Evolutionary conservation across 1,284 basidiomycete genomes (phyloP), one percentile per base, ranked within the genome.

Genomic region (Golubevia sp.): DNA sequence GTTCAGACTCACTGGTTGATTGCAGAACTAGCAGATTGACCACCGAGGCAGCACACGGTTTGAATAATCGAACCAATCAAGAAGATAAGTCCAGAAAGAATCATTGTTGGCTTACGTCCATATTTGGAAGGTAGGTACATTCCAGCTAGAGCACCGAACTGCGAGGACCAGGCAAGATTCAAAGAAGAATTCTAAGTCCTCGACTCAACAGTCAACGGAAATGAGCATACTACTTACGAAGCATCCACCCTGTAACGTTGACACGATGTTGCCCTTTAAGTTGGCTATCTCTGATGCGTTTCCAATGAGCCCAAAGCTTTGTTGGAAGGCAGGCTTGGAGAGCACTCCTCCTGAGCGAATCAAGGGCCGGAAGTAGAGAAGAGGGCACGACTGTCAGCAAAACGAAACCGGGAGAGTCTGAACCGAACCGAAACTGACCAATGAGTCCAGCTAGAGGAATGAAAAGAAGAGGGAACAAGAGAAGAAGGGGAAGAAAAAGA

Each of bases 11-110:
- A n/a, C n/a, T 76, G 77, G 56, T 63, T 65, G 18, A 75, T 64
- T 2, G 71, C 67, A 4, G 66, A 49, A 2, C 20, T 56, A 21
- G 63, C 15, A 27, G 70, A 68, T 61, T 79, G 74, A 8, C 71
- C 68, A 18, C 65, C 38, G 1, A 74, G 60, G 3, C 63, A 58
- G 27, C 76, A 73, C 49, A 63, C 62, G 50, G 68, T 73, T 62
- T 81, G 78, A 38, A 81, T 66, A 25, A 79, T 44, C 30, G 75
- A 77, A 25, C 77, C 78, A 55, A 81, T 58, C 58, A 76, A 62
- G 64, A 79, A 81, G 61, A 79, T 61, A 44, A 60, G 44, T 24
- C 71, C 73, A 3, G 73, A 68, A 49, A 79, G 66, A 60, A 79
- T 58, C 60, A 81, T 71, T 11, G 73, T 63, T 2, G 49, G 63